Base-by-base conservation (phyloP, 371 early-diverging fungal species). In the Choanephora cucurbitarum region DNA sequence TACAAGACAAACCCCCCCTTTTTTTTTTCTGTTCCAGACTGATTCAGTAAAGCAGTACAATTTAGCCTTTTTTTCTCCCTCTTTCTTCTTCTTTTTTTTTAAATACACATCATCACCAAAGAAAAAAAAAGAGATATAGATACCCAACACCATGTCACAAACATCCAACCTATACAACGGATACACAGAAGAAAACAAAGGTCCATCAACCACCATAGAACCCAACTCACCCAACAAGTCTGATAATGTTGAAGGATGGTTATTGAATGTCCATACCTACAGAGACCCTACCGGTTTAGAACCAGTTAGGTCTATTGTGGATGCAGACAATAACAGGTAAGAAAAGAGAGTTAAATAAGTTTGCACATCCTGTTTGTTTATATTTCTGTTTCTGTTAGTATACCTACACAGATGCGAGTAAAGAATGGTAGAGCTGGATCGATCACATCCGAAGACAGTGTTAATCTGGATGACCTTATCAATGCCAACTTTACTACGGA, bases 391-490 rank as follows among this genome's bases (percentile, higher is more conserved):
- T 46, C 21, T 49, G 8, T 7, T 43, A 67, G 67, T 14, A 67
- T 62, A 39, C 59, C 62, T 23, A 50, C 49, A 49, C 59, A 62
- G 23, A 17, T 37, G 28, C 42, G 47, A 19, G 34, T 19, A n/a
- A 42, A 18, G 28, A 40, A 53, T n/a, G 58, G 67, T 28, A 55
- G 70, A 40, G 62, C 66, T 18, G 60, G 49, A 18, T 66, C 66
- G 8, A 54, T 60, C 19, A 52, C 63, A 21, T 70, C 70, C 28
- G 66, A 66, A 42, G 70, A 70, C 34, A 70, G 70, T 53, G 55
- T 70, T 9, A 66, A 66, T 50, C 46, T 70, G 18, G 63, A 70
- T 18, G 70, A 70, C 7, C 60, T 70, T 28, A 70, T 70, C 43
- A 63, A 62, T 45, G 59, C 66, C 21, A 70, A 70, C 45, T 62